Conservation (phyloP, 345 rosid genomes). For the Citrus hindsii region DNA sequence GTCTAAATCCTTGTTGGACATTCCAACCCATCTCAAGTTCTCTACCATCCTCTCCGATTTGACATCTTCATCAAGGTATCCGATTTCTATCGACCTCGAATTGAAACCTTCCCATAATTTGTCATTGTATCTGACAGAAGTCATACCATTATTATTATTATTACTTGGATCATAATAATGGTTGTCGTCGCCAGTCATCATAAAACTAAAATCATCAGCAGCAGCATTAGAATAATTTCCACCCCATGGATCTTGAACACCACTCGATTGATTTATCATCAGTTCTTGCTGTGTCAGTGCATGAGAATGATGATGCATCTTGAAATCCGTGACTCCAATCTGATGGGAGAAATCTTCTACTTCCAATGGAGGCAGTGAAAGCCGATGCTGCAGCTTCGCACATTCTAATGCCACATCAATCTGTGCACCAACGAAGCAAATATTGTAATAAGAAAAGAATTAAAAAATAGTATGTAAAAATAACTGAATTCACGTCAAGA, state of each 20-base stretch:
- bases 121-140: constrained; percentile 13
- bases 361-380: constrained; percentile 53
- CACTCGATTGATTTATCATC: constrained; percentile 31
- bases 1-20: constrained; percentile 61
- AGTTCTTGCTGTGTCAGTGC: constrained; percentile 42
- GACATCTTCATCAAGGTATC: constrained; percentile 38
- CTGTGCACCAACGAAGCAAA: constrained; percentile 21
- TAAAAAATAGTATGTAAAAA: neutral
- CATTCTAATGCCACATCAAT: constrained; percentile 72
- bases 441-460: neutral
- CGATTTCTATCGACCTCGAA: constrained; percentile 44
- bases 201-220: constrained; percentile 48
- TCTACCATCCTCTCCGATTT: constrained; percentile 51
- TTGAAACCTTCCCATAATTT: constrained; percentile 34
- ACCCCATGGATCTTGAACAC: constrained; percentile 41
- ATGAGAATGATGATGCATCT: constrained; percentile 21
- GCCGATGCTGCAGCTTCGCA: constrained; percentile 69
- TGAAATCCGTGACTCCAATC: constrained; percentile 29
- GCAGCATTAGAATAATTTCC: constrained; percentile 31
- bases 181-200: constrained; percentile 28
- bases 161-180: constrained; percentile 5
- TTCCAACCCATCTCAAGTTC: constrained; percentile 90
- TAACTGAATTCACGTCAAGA: no score
- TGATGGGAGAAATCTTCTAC: constrained; percentile 50
- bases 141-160: constrained; percentile 19